phyloP scores from a whole-genome alignment of 2,329 filamentous ascomycete species.

The Nemania sp. region DNA sequence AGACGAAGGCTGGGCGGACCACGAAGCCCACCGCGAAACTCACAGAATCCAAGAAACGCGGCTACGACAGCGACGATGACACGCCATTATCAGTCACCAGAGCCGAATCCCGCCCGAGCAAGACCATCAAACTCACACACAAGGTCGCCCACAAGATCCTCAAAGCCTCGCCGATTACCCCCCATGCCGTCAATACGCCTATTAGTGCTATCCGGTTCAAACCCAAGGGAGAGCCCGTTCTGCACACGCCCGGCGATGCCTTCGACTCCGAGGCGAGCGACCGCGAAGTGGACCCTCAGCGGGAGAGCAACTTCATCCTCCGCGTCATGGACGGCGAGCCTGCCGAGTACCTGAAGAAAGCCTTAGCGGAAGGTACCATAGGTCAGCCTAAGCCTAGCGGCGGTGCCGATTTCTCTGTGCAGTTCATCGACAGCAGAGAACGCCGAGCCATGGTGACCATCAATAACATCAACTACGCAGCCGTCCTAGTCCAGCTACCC shows the following conservation, averaged over 20 bases:
- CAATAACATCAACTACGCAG: slow-evolving; percentile 73
- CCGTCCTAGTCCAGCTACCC: slow-evolving; percentile 79
- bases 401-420: slow-evolving; percentile 78
- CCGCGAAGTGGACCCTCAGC: slow-evolving; percentile 80
- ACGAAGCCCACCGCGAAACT: slow-evolving; percentile 64
- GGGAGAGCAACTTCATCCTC: slow-evolving; percentile 87
- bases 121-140: slow-evolving; percentile 60
- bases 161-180: slow-evolving; percentile 40
- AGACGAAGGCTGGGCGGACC: slow-evolving; percentile 64
- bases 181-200: slow-evolving; percentile 44
- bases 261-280: slow-evolving; percentile 98
- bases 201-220: slow-evolving; percentile 57
- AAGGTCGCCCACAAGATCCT: slow-evolving; percentile 49
- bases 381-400: slow-evolving; percentile 66
- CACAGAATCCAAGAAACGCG: slow-evolving; percentile 63
- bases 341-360: slow-evolving; percentile 78
- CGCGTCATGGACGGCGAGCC: slow-evolving; percentile 87
- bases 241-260: slow-evolving; percentile 78
- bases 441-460: slow-evolving; percentile 75
- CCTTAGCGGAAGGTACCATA: slow-evolving; percentile 77
- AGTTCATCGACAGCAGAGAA: slow-evolving; percentile 75
- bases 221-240: slow-evolving; percentile 68
- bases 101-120: slow-evolving; percentile 46
- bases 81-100: slow-evolving; percentile 41
- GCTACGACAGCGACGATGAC: slow-evolving; percentile 59